These are phyloP conservation scores for Cyphellophora europaea DNA, from an alignment of 2,329 filamentous ascomycete genomes.

Conservation along the genomic window DNA sequence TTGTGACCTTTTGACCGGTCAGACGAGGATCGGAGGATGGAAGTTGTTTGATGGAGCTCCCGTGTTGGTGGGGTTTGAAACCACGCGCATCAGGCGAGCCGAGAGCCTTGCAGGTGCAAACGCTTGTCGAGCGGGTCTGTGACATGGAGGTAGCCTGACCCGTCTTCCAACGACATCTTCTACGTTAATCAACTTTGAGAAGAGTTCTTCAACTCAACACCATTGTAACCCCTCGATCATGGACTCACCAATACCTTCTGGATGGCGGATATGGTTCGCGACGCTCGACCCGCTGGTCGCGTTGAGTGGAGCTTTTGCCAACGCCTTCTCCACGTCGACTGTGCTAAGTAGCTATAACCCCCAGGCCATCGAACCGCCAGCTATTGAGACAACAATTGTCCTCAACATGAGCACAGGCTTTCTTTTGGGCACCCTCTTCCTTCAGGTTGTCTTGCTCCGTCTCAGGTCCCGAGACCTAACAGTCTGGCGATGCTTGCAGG, in stretches of 20 bases:
- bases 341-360: constrained; percentile 5
- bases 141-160: too few relatives aligned
- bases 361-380: background rate
- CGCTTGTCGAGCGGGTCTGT: too few relatives aligned
- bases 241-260: background rate
- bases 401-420: constrained; percentile 4
- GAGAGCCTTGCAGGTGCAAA: too few relatives aligned
- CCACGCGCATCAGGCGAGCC: too few relatives aligned
- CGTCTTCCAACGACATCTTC: too few relatives aligned
- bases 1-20: too few relatives aligned
- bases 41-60: too few relatives aligned
- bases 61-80: too few relatives aligned
- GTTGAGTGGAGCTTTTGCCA: constrained; percentile 4
- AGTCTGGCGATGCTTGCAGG: constrained; percentile 7
- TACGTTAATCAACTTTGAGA: too few relatives aligned
- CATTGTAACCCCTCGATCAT: too few relatives aligned
- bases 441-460: constrained; percentile 8
- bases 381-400: constrained; percentile 2
- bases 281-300: constrained; percentile 8
- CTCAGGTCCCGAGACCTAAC: constrained; percentile 1
- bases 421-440: constrained; percentile 3
- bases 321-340: constrained; percentile 1
- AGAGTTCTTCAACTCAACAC: too few relatives aligned
- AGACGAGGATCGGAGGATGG: too few relatives aligned
- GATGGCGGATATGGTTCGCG: constrained; percentile 7